These are phyloP conservation scores for Bipolaris bicolor DNA, from an alignment of 2,329 filamentous ascomycete species.

Conservation along the genomic window DNA sequence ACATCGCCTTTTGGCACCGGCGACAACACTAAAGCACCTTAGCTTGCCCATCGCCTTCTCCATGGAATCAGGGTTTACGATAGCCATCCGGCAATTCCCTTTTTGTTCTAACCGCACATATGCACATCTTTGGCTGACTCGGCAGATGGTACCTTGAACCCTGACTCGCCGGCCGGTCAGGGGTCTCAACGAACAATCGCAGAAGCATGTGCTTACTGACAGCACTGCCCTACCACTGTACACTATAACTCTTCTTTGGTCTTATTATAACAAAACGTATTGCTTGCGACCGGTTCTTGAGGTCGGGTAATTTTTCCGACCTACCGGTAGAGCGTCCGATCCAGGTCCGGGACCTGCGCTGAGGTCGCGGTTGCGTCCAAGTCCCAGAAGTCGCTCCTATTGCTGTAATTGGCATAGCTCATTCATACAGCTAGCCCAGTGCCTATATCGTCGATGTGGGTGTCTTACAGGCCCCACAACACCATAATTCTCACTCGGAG, in stretches of 20 bases:
- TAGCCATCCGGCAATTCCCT: constrained; percentile 6
- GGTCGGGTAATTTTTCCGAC: constrained; percentile 7
- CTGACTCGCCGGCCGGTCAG: constrained; percentile 4
- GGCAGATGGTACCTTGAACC: not conserved
- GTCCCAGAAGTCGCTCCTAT: constrained; percentile 10
- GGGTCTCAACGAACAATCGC: not conserved
- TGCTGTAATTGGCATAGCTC: constrained; percentile 3
- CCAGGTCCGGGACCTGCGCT: constrained; percentile 5
- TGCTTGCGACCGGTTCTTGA: not conserved
- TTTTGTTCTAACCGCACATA: not conserved
- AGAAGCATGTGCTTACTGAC: not conserved
- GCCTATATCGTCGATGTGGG: not conserved
- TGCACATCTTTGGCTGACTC: constrained; percentile 3
- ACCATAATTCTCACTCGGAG: not conserved
- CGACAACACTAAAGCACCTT: not conserved
- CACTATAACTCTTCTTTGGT: not conserved
- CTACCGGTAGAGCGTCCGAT: constrained; percentile 10
- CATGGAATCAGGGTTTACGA: not conserved
- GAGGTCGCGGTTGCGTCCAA: not conserved
- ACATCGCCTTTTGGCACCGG: not conserved
- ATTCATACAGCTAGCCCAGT: not conserved
- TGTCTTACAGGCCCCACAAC: constrained; percentile 2
- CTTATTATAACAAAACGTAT: not conserved
- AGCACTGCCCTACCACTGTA: not conserved
- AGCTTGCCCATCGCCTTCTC: not conserved